Conservation (phyloP, 495 filamentous ascomycete species). For the Daldinia loculata region DNA sequence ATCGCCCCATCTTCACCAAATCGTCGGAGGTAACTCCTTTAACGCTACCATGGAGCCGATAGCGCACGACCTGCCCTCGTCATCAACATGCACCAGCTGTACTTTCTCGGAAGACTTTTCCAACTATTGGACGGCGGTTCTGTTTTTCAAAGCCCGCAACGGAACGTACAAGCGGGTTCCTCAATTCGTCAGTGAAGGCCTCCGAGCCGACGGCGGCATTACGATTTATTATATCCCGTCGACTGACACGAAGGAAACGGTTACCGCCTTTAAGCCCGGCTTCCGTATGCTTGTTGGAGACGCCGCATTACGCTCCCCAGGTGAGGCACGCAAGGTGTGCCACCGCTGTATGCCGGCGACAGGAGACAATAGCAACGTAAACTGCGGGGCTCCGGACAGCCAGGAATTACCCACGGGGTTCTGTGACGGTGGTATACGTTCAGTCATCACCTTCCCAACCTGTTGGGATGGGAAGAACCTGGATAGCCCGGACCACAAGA, state of each 20-base stretch:
- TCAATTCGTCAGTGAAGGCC: conserved; percentile 47
- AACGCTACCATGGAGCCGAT: conserved; percentile 47
- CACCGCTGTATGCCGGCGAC: conserved; percentile 58
- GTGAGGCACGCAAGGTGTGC: conserved; percentile 57
- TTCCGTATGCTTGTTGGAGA: conserved; percentile 78
- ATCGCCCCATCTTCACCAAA: conserved; percentile 53
- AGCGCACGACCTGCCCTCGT: conserved; percentile 39
- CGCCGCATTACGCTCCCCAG: conserved; percentile 54
- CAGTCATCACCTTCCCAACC: conserved; percentile 53
- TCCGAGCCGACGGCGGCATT: conserved; percentile 50
- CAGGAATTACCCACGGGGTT: conserved; percentile 36
- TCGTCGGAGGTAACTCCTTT: conserved; percentile 53
- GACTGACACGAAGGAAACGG: conserved; percentile 35
- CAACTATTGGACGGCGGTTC: conserved; percentile 54
- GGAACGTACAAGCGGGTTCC: conserved; percentile 55
- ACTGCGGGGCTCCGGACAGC: conserved; percentile 45
- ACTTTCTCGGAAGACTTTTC: conserved; percentile 50
- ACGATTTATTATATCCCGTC: conserved; percentile 56
- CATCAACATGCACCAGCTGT: conserved; percentile 49
- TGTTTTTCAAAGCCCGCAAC: conserved; percentile 54
- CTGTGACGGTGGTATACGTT: conserved; percentile 48
- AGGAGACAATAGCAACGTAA: conserved; percentile 46
- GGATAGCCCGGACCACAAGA: conserved; percentile 67
- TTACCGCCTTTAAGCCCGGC: conserved; percentile 70
- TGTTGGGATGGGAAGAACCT: conserved; percentile 73